phyloP scores from a whole-genome alignment of 2,329 filamentous ascomycete species.

The Clonostachys solani region DNA sequence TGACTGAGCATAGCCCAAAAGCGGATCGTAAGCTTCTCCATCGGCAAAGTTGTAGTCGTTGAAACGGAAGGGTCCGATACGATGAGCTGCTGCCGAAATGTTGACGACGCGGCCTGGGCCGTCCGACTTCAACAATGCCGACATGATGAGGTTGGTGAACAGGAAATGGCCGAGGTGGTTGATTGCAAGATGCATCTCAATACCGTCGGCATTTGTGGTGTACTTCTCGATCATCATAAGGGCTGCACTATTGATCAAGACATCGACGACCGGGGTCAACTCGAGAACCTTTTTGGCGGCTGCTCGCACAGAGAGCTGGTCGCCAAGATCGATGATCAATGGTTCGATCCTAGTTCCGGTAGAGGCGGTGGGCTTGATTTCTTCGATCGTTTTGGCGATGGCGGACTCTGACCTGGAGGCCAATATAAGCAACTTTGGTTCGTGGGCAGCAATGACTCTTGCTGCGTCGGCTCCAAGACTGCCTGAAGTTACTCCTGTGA shows the following conservation, averaged over 20 bases:
- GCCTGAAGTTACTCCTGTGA: constrained; percentile 2
- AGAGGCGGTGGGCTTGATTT: not conserved
- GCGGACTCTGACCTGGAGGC: not conserved
- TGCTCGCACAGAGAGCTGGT: not conserved
- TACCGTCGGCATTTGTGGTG: constrained; percentile 18
- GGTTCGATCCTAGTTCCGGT: not conserved
- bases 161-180: constrained; percentile 27
- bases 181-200: constrained; percentile 22
- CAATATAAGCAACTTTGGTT: constrained; percentile 3
- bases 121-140: constrained; percentile 11
- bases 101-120: not conserved
- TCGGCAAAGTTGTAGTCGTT: not conserved
- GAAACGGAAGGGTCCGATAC: not conserved
- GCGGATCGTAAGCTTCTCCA: constrained; percentile 11
- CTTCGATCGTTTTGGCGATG: not conserved
- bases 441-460: not conserved
- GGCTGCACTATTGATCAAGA: constrained; percentile 31
- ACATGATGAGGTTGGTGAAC: constrained; percentile 22
- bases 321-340: not conserved
- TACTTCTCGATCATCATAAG: constrained; percentile 21
- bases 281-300: not conserved
- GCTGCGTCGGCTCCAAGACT: constrained; percentile 1
- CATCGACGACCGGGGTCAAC: not conserved
- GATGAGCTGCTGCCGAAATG: not conserved
- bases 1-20: constrained; percentile 16